Evolutionary conservation across 2,329 filamentous ascomycete genomes (phyloP).

Genomic region (Colletotrichum ledebouriae): DNA sequence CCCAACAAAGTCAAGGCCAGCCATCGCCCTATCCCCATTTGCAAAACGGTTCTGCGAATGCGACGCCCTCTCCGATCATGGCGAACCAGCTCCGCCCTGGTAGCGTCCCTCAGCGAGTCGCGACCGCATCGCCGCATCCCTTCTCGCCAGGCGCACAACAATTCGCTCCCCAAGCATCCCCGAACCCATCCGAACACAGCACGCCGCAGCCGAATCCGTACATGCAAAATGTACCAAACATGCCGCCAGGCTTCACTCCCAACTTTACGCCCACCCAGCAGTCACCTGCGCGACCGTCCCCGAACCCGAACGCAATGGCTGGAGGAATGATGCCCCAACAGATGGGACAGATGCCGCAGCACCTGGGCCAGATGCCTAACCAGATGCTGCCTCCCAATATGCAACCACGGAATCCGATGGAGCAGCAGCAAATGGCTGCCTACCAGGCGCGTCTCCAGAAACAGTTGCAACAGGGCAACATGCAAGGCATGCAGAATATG

Average conservation of each 20-base stretch:
- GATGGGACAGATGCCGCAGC: slow-evolving; percentile 62
- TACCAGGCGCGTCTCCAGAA: slow-evolving; percentile 89
- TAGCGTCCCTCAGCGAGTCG: slow-evolving; percentile 82
- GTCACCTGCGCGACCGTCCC: slow-evolving; percentile 67
- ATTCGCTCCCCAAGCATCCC: slow-evolving; percentile 79
- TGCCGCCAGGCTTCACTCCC: slow-evolving; percentile 70
- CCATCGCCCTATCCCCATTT: slow-evolving; percentile 84
- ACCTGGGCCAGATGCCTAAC: slow-evolving; percentile 50
- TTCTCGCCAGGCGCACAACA: slow-evolving; percentile 84
- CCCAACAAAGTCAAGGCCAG: slow-evolving; percentile 72
- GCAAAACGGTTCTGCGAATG: slow-evolving; percentile 83
- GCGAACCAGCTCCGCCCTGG: slow-evolving; percentile 81
- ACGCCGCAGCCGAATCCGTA: slow-evolving; percentile 82
- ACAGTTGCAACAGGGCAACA: slow-evolving; percentile 74
- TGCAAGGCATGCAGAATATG: slow-evolving; percentile 61
- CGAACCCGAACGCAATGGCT: slow-evolving; percentile 66
- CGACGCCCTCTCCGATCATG: slow-evolving; percentile 94
- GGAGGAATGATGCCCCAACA: slow-evolving; percentile 65
- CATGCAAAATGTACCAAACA: slow-evolving; percentile 71
- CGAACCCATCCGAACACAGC: slow-evolving; percentile 80
- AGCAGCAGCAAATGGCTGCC: slow-evolving; percentile 79
- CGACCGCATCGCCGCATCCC: slow-evolving; percentile 91
- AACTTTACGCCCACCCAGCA: slow-evolving; percentile 70
- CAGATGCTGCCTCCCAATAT: slow-evolving; percentile 52
- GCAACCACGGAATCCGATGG: slow-evolving; percentile 69